These are phyloP conservation scores for Centrapalus pauciflorus DNA, from an alignment of 129 eudicot genomes.

Conservation along the genomic window DNA sequence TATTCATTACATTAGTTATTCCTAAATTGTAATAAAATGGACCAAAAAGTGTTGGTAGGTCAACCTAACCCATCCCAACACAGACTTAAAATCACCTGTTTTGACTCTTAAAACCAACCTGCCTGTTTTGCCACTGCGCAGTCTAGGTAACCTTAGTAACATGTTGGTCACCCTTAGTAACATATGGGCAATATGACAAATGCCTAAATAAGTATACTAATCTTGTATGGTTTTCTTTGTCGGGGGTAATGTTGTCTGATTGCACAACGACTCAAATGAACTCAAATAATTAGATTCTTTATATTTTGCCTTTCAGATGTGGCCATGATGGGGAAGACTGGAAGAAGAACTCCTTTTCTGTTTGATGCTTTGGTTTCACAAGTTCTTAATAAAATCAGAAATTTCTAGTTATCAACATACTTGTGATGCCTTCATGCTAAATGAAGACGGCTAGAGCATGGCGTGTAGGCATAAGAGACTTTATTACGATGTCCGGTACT, in stretches of 20 bases:
- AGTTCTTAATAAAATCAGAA: slow-evolving; percentile 3
- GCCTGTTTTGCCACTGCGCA: too few species aligned
- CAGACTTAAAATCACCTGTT: too few species aligned
- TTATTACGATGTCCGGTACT: slow-evolving; percentile 39
- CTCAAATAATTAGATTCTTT: not conserved
- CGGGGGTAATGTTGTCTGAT: not conserved
- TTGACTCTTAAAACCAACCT: too few species aligned
- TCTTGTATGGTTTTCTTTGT: too few species aligned
- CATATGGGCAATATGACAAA: not conserved
- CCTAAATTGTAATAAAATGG: too few species aligned
- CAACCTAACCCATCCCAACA: too few species aligned
- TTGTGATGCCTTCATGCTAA: slow-evolving; percentile 37
- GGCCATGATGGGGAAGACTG: slow-evolving; percentile 4
- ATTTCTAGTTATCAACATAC: slow-evolving; percentile 1
- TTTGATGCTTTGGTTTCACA: not conserved
- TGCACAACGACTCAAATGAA: not conserved
- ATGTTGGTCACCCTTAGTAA: not conserved
- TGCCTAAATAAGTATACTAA: not conserved
- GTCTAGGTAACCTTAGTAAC: too few species aligned
- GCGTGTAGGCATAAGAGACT: slow-evolving; percentile 39
- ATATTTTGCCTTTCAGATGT: slow-evolving; percentile 18
- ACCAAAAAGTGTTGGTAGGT: too few species aligned
- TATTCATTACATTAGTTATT: too few species aligned
- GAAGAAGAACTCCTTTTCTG: slow-evolving; percentile 12
- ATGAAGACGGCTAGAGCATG: slow-evolving; percentile 60